These are phyloP conservation scores for Glebionis coronaria DNA, from an alignment of 129 eudicot genomes.

Conservation along the genomic window DNA sequence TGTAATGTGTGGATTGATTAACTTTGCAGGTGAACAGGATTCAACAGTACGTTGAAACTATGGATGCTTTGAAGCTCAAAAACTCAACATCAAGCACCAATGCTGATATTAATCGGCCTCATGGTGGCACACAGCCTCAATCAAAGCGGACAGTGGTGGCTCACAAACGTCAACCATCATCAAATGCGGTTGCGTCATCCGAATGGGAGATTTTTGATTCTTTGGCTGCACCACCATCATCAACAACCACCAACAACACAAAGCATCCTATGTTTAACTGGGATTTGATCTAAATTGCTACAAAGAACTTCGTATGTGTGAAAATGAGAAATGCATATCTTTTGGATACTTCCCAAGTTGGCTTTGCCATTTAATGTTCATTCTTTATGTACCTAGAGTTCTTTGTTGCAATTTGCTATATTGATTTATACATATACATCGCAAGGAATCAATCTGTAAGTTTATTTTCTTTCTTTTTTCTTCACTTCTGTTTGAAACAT, in stretches of 20 bases:
- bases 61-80: slow-evolving; percentile 67
- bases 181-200: slow-evolving; percentile 52
- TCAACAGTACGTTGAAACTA: slow-evolving; percentile 75
- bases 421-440: slow-evolving; percentile 21
- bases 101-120: not conserved
- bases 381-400: slow-evolving; percentile 59
- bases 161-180: slow-evolving; percentile 38
- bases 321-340: slow-evolving; percentile 41
- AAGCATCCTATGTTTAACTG: slow-evolving; percentile 53
- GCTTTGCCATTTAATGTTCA: slow-evolving; percentile 48
- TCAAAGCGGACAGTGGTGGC: slow-evolving; percentile 43
- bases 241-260: slow-evolving; percentile 22
- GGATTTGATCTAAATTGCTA: slow-evolving; percentile 30
- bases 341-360: slow-evolving; percentile 38
- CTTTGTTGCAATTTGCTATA: slow-evolving; percentile 31
- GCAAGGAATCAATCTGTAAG: not conserved
- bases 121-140: slow-evolving; percentile 37
- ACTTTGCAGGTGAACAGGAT: slow-evolving; percentile 67
- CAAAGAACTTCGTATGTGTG: slow-evolving; percentile 23
- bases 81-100: slow-evolving; percentile 35
- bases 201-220: slow-evolving; percentile 92
- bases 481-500: too few relatives aligned
- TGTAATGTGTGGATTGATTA: not conserved
- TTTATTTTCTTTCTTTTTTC: too few relatives aligned
- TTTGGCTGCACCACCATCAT: slow-evolving; percentile 37